A percentile compares a stretch with the other conserved stretches of the same genome.
Conservation (phyloP, 768 basidiomycete species). For the Suillus ampliporus region DNA sequence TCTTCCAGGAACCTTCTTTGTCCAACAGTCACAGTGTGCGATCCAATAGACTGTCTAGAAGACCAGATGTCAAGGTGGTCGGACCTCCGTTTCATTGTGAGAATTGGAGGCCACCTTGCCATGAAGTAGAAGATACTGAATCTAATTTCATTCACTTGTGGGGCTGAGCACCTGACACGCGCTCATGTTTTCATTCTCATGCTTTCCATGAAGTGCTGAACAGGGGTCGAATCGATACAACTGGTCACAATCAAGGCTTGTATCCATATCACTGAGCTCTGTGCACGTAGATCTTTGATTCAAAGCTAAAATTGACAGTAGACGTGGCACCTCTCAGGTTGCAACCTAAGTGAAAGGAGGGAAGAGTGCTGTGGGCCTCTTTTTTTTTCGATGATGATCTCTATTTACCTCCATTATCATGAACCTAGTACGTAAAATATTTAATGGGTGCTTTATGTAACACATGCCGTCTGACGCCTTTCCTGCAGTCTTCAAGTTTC, state of each 20-base stretch:
- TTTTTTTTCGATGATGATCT: slow-evolving; percentile 9
- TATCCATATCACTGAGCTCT: no score
- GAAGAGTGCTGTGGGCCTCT: neutral
- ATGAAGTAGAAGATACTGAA: neutral
- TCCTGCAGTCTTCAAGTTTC: no score
- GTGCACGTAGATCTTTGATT: no score
- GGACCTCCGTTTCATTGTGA: slow-evolving; percentile 16
- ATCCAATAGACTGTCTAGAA: neutral
- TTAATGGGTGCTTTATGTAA: slow-evolving; percentile 32
- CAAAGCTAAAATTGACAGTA: neutral
- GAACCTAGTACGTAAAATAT: slow-evolving; percentile 9
- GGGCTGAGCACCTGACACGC: neutral
- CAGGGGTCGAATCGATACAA: no score
- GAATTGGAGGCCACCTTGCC: slow-evolving; percentile 19
- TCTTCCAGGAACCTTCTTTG: neutral
- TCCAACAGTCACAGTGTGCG: neutral
- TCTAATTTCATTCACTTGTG: neutral
- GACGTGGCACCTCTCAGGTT: slow-evolving; percentile 5
- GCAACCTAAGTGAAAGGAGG: no score
- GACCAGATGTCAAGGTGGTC: neutral
- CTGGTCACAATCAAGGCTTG: no score
- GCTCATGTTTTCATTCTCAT: neutral
- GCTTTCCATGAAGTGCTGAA: neutral
- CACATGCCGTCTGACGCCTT: no score
- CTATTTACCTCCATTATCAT: slow-evolving; percentile 6